A percentile compares a stretch with the other conserved stretches of the same genome.
Conservation (phyloP, 768 basidiomycete species). For the Mycena polygramma region DNA sequence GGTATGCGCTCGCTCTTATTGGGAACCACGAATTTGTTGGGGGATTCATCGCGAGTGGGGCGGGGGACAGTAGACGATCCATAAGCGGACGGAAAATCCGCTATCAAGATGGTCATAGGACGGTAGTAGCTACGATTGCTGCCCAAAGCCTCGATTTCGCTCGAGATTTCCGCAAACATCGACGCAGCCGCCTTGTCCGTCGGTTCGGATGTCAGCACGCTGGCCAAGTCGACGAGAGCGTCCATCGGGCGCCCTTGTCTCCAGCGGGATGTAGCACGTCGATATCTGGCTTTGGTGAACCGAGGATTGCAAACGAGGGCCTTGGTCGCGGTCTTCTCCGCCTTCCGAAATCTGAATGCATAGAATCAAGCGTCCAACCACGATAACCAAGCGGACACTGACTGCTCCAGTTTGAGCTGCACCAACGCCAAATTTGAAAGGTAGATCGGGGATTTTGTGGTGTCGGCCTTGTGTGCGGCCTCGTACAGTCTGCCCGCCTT, state of each 20-base stretch:
- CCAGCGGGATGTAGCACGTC: conserved; percentile 11
- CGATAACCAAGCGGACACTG: not conserved
- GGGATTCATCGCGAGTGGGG: not conserved
- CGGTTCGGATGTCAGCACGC: conserved; percentile 16
- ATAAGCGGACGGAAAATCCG: conserved; percentile 11
- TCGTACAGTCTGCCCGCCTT: conserved; percentile 9
- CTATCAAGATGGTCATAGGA: not conserved
- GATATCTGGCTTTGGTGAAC: conserved; percentile 18
- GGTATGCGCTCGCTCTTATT: not conserved
- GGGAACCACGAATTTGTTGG: not conserved
- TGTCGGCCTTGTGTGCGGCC: conserved; percentile 9
- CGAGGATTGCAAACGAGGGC: conserved; percentile 10
- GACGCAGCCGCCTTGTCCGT: conserved; percentile 13
- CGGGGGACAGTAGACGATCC: conserved; percentile 4
- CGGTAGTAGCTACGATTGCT: not conserved
- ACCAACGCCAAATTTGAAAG: conserved; percentile 24
- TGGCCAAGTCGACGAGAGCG: conserved; percentile 18
- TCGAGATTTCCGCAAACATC: conserved; percentile 7
- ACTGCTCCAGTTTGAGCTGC: conserved; percentile 12
- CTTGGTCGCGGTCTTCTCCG: conserved; percentile 13
- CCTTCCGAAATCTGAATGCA: conserved; percentile 2
- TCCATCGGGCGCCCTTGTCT: conserved; percentile 14
- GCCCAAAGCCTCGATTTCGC: conserved; percentile 3
- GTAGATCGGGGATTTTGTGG: conserved; percentile 10
- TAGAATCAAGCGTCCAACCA: not conserved